Base-by-base conservation (phyloP, 2,329 filamentous ascomycete species). In the Aspergillus amoenus region DNA sequence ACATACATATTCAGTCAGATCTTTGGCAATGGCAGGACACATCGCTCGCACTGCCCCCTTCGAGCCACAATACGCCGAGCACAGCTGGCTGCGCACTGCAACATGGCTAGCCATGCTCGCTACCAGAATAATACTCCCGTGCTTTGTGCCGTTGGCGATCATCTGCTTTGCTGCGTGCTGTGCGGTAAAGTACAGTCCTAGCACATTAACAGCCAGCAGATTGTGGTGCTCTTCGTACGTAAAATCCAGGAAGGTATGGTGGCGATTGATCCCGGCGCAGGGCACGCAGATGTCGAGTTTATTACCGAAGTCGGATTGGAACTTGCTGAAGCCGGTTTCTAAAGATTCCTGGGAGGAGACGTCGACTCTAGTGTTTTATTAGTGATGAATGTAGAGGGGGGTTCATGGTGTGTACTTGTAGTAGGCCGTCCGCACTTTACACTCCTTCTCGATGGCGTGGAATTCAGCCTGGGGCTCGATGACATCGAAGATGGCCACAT, bases 41-140 rank as follows among this genome's bases (percentile, higher is more conserved):
- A 81, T 80, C 0, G 76, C 75, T 42, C 72, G 68, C 17, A 81
- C 79, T 0, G 79, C 78, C 0, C 78, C 79, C 62, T 81, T 82
- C 0, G 74, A 77, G 3, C 74, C 78, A 61, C 78, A 80, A 52
- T 81, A 81, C 5, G 76, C 77, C 41, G 75, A 78, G 46, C 76
- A 79, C 34, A 74, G 66, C 64, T 83, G 80, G 13, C 76, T 78
- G 8, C 78, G 73, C 17, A 82, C 78, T 0, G 81, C 81, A 61
- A 82, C 80, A 54, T 81, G 73, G 27, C 78, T 78, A 0, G 81
- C 81, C 63, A 84, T 83, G 52, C 80, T 82, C 0, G 81, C 81
- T 0, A 84, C 78, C 3, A 84, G 67, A 11, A 84, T 73, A 52
- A 84, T 83, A 56, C 80, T 82, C 0, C 81, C 81, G 52, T 75